These are phyloP conservation scores for Prunus persica DNA, from an alignment of 306 rosid species.

Conservation along the genomic window DNA sequence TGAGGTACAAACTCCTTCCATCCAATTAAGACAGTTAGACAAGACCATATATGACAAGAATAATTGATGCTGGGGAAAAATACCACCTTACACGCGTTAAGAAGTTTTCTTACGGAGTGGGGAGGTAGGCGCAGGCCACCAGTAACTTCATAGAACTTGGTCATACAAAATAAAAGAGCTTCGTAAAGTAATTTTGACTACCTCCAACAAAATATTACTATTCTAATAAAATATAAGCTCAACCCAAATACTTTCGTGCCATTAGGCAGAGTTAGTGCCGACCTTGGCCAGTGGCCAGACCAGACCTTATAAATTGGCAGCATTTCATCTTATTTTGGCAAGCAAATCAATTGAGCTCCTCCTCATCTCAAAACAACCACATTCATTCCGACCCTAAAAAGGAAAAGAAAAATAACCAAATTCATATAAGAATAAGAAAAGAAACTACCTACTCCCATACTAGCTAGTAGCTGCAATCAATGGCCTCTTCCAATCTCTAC, in stretches of 20 bases:
- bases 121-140: no score
- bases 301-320: not conserved
- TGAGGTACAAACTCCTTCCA: no score
- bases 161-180: no score
- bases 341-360: not conserved
- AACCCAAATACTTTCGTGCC: not conserved
- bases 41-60: no score
- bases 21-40: no score
- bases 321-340: not conserved
- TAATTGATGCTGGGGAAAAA: no score
- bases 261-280: constrained; percentile 1
- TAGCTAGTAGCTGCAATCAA: not conserved
- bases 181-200: not conserved
- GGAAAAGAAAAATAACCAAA: not conserved
- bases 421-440: not conserved
- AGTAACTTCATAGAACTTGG: no score
- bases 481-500: constrained; percentile 31
- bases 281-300: constrained; percentile 5
- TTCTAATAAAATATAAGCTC: no score
- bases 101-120: no score
- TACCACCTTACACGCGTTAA: no score
- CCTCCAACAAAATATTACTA: not conserved
- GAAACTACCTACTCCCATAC: no score
- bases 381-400: no score
- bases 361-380: not conserved